Conservation (phyloP, 495 filamentous ascomycete species). For the Filosporella fistucella region DNA sequence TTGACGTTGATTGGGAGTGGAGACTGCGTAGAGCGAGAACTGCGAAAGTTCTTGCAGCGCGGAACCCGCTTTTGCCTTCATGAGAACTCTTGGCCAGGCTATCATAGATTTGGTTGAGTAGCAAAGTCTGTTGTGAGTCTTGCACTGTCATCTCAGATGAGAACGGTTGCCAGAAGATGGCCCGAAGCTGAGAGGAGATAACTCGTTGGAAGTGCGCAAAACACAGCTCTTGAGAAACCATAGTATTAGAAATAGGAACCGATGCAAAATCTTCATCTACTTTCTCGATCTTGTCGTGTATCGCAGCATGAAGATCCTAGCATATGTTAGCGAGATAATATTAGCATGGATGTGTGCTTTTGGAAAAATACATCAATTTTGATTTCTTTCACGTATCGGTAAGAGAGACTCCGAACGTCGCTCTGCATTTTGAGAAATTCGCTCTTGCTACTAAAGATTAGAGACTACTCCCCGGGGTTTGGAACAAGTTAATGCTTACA, state of each 20-base stretch:
- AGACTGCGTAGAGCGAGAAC: constrained; percentile 7
- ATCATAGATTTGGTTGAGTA: constrained; percentile 9
- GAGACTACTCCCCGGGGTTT: not conserved
- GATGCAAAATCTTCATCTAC: constrained; percentile 4
- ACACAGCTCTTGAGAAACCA: constrained; percentile 8
- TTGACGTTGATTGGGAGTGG: constrained; percentile 6
- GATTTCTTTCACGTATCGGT: constrained; percentile 1
- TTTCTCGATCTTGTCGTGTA: constrained; percentile 8
- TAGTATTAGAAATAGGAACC: constrained; percentile 8
- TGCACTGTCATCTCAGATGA: constrained; percentile 9
- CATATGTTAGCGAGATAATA: constrained; percentile 3
- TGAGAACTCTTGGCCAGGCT: not conserved
- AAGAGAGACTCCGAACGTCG: not conserved
- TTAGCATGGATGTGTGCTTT: not conserved
- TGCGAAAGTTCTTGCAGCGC: constrained; percentile 9
- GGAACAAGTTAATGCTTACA: constrained; percentile 3
- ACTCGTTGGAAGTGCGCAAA: constrained; percentile 9
- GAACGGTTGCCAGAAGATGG: constrained; percentile 12
- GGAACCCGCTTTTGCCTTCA: constrained; percentile 3
- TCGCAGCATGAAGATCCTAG: constrained; percentile 7
- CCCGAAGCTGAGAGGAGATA: constrained; percentile 5
- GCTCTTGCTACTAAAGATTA: constrained; percentile 5
- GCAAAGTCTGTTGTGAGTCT: not conserved
- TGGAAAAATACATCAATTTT: constrained; percentile 8
- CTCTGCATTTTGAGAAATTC: constrained; percentile 9